phyloP scores from a whole-genome alignment of 1,139 yeast species.

The Candida dubliniensis region DNA sequence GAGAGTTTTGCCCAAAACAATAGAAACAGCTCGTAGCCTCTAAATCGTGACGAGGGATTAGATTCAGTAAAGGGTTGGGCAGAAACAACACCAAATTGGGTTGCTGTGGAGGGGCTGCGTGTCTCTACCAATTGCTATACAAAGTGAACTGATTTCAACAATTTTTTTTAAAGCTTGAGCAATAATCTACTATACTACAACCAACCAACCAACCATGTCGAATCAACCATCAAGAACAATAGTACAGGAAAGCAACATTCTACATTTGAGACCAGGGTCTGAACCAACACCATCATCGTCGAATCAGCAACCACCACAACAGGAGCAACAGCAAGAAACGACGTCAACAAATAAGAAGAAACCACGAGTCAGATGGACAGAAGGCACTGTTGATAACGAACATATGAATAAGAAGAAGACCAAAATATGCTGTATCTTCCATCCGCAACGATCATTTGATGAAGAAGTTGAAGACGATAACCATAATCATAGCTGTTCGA shows the following conservation, averaged over 20 bases:
- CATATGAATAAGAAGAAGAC: conserved; percentile 83
- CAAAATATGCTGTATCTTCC: conserved; percentile 94
- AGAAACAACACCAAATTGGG: no score
- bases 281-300: conserved; percentile 3
- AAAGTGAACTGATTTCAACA: no score
- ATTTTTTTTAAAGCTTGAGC: no score
- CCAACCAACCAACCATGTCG: not conserved
- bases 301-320: conserved; percentile 1
- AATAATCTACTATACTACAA: not conserved
- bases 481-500: conserved; percentile 29
- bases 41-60: no score
- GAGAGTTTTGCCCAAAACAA: no score
- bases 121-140: no score
- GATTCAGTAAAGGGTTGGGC: no score
- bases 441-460: conserved; percentile 75
- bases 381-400: conserved; percentile 87
- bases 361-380: conserved; percentile 75
- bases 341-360: conserved; percentile 17
- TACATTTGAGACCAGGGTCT: conserved; percentile 7
- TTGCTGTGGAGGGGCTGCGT: no score
- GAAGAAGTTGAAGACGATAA: conserved; percentile 32
- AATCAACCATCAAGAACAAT: conserved; percentile 5
- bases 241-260: conserved; percentile 3
- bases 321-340: not conserved
- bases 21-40: no score